Conservation (phyloP, 768 basidiomycete species). For the Atractiella rhizophila region DNA sequence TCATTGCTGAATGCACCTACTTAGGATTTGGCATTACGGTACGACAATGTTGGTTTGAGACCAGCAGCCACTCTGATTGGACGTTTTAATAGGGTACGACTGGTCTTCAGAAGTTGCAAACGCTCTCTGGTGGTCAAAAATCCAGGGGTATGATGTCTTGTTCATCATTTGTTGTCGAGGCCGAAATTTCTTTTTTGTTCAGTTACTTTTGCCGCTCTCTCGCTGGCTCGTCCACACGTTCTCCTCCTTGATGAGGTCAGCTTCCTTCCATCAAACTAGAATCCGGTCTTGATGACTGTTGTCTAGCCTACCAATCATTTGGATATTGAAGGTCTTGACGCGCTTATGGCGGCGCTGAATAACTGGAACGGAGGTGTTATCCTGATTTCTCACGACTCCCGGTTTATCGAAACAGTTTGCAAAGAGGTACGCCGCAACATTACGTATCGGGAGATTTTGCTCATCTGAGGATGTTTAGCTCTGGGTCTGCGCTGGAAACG, state of each 20-base stretch:
- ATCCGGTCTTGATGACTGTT: not conserved
- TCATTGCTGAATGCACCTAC: not conserved
- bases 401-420: not conserved
- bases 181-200: not conserved
- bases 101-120: not conserved
- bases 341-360: constrained; percentile 50
- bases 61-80: not conserved
- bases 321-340: constrained; percentile 58
- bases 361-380: constrained; percentile 20
- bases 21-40: not conserved
- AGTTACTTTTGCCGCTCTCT: constrained; percentile 27
- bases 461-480: constrained; percentile 16
- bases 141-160: constrained; percentile 85
- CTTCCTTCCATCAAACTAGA: not conserved
- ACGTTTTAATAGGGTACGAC: not conserved
- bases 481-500: constrained; percentile 7
- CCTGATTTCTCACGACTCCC: constrained; percentile 11
- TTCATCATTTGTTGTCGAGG: constrained; percentile 22
- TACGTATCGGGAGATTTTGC: too few relatives aligned
- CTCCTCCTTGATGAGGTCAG: constrained; percentile 74
- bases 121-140: constrained; percentile 42
- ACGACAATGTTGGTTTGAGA: not conserved
- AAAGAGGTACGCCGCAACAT: not conserved
- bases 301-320: constrained; percentile 14
- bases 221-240: constrained; percentile 69